Evolutionary conservation across 2,329 filamentous ascomycete genomes (phyloP).

Genomic region (Waltergamsia citrina): DNA sequence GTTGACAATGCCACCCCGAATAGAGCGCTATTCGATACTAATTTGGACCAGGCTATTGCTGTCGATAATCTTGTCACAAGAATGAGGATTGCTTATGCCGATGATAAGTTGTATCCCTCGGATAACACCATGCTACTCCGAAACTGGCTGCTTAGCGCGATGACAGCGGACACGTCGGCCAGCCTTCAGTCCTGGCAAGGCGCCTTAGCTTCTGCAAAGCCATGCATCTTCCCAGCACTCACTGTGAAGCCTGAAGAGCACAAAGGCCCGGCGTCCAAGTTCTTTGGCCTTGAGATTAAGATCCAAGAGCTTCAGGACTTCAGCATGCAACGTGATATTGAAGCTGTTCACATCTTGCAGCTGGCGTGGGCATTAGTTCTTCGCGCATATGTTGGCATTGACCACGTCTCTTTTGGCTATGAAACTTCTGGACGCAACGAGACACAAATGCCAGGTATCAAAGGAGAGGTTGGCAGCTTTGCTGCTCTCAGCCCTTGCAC

Average conservation of each 20-base stretch:
- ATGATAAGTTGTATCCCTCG: constrained; percentile 18
- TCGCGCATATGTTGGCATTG: constrained; percentile 40
- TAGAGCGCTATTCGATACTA: background rate
- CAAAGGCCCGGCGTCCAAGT: constrained; percentile 19
- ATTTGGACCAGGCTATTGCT: background rate
- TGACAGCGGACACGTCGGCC: constrained; percentile 15
- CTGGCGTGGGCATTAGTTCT: constrained; percentile 52
- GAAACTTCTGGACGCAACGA: constrained; percentile 34
- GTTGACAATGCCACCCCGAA: constrained; percentile 3
- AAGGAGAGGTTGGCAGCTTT: constrained; percentile 35
- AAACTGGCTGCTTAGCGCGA: constrained; percentile 16
- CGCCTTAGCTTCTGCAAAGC: constrained; percentile 23
- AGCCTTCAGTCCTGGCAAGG: constrained; percentile 37
- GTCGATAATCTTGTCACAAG: constrained; percentile 3
- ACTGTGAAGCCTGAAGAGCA: constrained; percentile 11
- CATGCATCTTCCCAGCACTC: constrained; percentile 37
- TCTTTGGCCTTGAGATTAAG: constrained; percentile 29
- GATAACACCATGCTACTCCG: constrained; percentile 11
- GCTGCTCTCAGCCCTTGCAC: constrained; percentile 25
- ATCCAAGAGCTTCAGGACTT: constrained; percentile 33
- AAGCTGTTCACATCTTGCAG: constrained; percentile 39
- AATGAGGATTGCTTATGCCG: constrained; percentile 12
- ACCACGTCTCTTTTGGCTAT: constrained; percentile 46
- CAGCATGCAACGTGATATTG: constrained; percentile 24
- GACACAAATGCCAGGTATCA: constrained; percentile 28